Conservation (phyloP, 192 early-diverging fungal species). For the Geranomyces variabilis region DNA sequence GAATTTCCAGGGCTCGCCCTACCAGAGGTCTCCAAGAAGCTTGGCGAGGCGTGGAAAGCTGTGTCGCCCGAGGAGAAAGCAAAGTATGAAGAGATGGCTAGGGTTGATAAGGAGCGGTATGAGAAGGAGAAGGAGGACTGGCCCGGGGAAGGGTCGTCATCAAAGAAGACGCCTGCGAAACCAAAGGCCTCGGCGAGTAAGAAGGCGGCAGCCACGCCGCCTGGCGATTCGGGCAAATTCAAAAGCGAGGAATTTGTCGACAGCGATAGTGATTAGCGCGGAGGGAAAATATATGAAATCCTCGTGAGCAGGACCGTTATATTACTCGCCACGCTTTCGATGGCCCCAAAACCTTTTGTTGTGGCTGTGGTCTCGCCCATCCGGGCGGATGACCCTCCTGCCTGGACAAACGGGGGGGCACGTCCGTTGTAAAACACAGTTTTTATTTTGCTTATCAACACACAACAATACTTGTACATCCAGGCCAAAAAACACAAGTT, state of each 20-base stretch:
- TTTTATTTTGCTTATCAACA: too few species aligned
- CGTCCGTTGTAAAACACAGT: too few species aligned
- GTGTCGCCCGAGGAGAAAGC: constrained; percentile 60
- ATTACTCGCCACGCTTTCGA: too few species aligned
- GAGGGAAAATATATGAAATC: too few species aligned
- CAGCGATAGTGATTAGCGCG: constrained; percentile 23
- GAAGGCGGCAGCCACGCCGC: background rate
- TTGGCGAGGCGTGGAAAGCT: constrained; percentile 74
- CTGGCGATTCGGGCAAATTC: background rate
- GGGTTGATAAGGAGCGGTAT: constrained; percentile 48
- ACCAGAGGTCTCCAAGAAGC: constrained; percentile 66
- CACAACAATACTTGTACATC: too few species aligned
- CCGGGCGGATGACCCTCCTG: too few species aligned
- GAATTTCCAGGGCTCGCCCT: constrained; percentile 67
- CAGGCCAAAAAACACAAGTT: too few species aligned
- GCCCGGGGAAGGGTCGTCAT: constrained; percentile 9
- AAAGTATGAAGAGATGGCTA: constrained; percentile 49
- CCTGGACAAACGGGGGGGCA: too few species aligned
- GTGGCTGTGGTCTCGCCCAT: too few species aligned
- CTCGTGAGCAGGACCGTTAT: too few species aligned
- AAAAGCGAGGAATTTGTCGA: constrained; percentile 43
- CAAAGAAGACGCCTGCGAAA: background rate
- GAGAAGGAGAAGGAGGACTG: constrained; percentile 44
- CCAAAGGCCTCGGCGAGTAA: background rate
- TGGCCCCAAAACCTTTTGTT: too few species aligned